These are phyloP conservation scores for Scedosporium dehoogii DNA, from an alignment of 2,329 filamentous ascomycete genomes.

Conservation along the genomic window DNA sequence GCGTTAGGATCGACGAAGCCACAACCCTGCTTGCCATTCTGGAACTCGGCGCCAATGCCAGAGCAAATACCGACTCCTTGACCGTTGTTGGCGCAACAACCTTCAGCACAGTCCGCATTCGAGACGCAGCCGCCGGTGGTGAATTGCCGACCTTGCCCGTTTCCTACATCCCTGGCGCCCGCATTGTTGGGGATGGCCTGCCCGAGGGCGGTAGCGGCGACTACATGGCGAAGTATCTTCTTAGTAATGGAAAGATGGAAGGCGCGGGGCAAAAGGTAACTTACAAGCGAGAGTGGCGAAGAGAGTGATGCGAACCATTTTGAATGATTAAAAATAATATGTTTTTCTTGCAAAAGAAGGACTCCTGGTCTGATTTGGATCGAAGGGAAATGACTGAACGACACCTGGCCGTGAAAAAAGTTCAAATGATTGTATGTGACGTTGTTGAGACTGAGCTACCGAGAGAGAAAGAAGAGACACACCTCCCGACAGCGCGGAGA, in stretches of 20 bases:
- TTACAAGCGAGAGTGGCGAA: slow-evolving; percentile 16
- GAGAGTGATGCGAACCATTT: slow-evolving; percentile 17
- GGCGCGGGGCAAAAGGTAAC: slow-evolving; percentile 3
- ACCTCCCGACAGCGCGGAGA: background rate
- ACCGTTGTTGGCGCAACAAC: slow-evolving; percentile 18
- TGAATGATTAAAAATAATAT: slow-evolving; percentile 6
- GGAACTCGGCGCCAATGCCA: slow-evolving; percentile 16
- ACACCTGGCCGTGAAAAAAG: slow-evolving; percentile 1
- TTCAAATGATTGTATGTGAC: background rate
- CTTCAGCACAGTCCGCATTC: slow-evolving; percentile 16
- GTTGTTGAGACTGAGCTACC: background rate
- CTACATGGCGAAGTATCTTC: slow-evolving; percentile 4
- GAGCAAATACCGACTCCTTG: slow-evolving; percentile 19
- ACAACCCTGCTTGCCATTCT: slow-evolving; percentile 22
- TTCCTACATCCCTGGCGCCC: slow-evolving; percentile 17
- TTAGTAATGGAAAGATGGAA: background rate
- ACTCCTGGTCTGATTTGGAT: slow-evolving; percentile 11
- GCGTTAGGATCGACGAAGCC: slow-evolving; percentile 17
- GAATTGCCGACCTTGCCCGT: slow-evolving; percentile 11
- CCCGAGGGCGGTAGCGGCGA: slow-evolving; percentile 12
- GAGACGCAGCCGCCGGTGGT: slow-evolving; percentile 16
- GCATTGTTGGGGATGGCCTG: slow-evolving; percentile 16
- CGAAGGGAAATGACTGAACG: slow-evolving; percentile 6
- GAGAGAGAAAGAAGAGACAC: background rate
- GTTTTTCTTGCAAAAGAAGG: slow-evolving; percentile 5